Evolutionary conservation across 2,329 filamentous ascomycete genomes (phyloP).

Genomic region (Ophiostoma himal-ulmi): DNA sequence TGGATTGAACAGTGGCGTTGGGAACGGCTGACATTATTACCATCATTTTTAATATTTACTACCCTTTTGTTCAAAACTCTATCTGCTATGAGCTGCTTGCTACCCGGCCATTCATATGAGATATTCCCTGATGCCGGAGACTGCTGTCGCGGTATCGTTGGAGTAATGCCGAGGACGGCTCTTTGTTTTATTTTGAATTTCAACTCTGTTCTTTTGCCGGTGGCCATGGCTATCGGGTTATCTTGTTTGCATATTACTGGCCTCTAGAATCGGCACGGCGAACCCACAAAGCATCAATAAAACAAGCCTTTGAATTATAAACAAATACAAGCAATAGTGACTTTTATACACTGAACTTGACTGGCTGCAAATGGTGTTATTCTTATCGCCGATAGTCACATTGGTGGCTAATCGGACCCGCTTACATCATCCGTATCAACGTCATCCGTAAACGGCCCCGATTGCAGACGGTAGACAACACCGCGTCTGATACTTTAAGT

Average conservation of each 20-base stretch:
- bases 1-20: neutral
- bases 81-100: no score
- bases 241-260: no score
- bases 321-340: no score
- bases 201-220: no score
- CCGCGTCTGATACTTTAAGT: neutral
- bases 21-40: neutral
- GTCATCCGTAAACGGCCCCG: neutral
- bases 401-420: neutral
- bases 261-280: no score
- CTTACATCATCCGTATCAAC: conserved; percentile 1
- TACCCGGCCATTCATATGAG: no score
- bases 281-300: no score
- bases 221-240: no score
- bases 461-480: neutral
- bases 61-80: neutral
- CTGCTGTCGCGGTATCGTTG: neutral
- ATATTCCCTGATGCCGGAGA: neutral
- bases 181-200: no score
- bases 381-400: neutral
- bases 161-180: no score
- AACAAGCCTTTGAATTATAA: no score
- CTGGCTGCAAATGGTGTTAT: neutral
- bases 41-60: neutral
- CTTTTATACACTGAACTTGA: neutral